These are phyloP conservation scores for Lentinula guzmanii DNA, from an alignment of 768 basidiomycete species.

Conservation along the genomic window DNA sequence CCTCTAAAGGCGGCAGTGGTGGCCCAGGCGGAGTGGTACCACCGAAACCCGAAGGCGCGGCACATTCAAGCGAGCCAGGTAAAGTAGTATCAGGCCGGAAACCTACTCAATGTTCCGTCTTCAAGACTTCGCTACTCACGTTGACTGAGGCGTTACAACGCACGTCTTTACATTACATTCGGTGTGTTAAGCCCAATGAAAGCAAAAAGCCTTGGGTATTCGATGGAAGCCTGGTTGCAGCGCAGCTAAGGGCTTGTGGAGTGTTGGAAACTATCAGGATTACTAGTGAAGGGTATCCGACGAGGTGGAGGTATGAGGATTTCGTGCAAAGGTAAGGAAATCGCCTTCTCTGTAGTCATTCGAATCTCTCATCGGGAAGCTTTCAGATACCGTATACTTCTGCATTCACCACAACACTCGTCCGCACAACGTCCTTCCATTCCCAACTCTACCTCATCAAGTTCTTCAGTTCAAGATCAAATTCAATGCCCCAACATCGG, in stretches of 20 bases:
- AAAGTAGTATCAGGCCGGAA: slow-evolving; percentile 97
- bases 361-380: slow-evolving; percentile 10
- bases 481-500: neutral
- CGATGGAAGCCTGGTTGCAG: slow-evolving; percentile 88
- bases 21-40: neutral
- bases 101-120: slow-evolving; percentile 96
- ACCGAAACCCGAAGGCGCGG: neutral
- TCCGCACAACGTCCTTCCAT: slow-evolving; percentile 54
- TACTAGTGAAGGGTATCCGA: slow-evolving; percentile 97
- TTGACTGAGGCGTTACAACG: slow-evolving; percentile 96
- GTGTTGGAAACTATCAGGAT: slow-evolving; percentile 98
- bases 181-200: slow-evolving; percentile 99
- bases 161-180: slow-evolving; percentile 98
- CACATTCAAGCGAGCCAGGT: neutral
- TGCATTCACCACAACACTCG: slow-evolving; percentile 62
- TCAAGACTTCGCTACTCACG: slow-evolving; percentile 89
- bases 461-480: neutral
- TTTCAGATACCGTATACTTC: slow-evolving; percentile 93
- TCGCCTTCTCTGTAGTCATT: neutral
- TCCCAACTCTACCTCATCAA: slow-evolving; percentile 58
- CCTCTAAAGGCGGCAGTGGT: neutral
- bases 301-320: slow-evolving; percentile 96
- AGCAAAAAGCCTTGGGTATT: slow-evolving; percentile 96
- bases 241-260: slow-evolving; percentile 95
- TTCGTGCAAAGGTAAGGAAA: slow-evolving; percentile 82